These are phyloP conservation scores for Nicotiana undulata DNA, from an alignment of 257 asterid species.

Conservation along the genomic window DNA sequence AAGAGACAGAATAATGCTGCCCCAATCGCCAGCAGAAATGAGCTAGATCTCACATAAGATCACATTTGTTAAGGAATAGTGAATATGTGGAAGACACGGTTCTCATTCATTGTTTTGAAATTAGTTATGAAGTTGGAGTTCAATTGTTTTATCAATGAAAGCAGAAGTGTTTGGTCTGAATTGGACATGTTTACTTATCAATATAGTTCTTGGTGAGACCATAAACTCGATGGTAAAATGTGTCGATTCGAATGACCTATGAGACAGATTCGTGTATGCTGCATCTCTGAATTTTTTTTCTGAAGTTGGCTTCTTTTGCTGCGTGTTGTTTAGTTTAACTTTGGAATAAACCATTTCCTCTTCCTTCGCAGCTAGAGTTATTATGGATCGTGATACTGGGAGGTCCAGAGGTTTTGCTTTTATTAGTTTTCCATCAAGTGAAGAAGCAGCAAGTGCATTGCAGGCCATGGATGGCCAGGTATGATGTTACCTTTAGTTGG, in stretches of 20 bases:
- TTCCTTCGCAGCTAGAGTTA: constrained; percentile 56
- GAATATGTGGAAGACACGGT: not conserved
- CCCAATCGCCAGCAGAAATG: not conserved
- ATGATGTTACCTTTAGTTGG: not conserved
- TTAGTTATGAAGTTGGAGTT: not conserved
- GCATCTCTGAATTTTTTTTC: not conserved
- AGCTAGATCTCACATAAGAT: not conserved
- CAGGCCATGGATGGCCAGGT: constrained; percentile 87
- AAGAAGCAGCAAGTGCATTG: constrained; percentile 72
- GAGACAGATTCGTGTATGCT: not conserved
- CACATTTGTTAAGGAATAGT: not conserved
- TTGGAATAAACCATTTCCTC: not conserved
- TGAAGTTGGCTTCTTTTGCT: not conserved
- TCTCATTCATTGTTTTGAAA: not conserved
- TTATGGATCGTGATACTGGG: constrained; percentile 76
- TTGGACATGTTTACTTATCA: not conserved
- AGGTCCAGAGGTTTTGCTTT: constrained; percentile 91
- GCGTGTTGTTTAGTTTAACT: not conserved
- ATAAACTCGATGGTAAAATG: not conserved
- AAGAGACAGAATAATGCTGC: not conserved
- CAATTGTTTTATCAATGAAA: not conserved
- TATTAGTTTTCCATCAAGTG: constrained; percentile 59
- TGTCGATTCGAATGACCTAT: not conserved
- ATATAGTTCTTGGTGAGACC: not conserved
- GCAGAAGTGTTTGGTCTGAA: not conserved